Percentiles rank a stretch among this genome's conserved stretches.
Conservation (phyloP, 805 yeast species). For the Candida sphagnicola region DNA sequence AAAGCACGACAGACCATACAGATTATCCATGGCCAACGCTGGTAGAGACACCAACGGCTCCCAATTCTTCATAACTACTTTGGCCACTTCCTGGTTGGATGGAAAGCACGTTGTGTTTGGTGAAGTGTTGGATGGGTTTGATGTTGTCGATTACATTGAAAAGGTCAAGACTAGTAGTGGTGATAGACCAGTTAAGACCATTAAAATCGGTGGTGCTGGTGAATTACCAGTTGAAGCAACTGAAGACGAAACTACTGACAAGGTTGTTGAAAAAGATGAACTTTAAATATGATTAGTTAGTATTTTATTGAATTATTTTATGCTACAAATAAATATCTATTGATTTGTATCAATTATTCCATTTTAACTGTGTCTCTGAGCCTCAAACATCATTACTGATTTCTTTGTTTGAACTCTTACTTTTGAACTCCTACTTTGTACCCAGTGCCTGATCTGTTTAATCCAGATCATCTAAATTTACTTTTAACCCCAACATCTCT, state of each 20-base stretch:
- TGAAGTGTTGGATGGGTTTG: conserved; percentile 84
- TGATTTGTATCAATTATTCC: no score
- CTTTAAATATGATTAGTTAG: conserved; percentile 13
- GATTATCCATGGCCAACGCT: conserved; percentile 95
- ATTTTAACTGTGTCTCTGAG: no score
- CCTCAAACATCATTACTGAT: no score
- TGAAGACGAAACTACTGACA: conserved; percentile 11
- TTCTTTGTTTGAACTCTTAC: no score
- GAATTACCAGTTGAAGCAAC: conserved; percentile 44
- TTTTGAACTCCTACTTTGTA: no score
- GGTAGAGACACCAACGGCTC: conserved; percentile 98
- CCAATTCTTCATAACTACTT: conserved; percentile 95
- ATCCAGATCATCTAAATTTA: conserved; percentile 13
- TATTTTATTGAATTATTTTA: not conserved
- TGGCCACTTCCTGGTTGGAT: conserved; percentile 85
- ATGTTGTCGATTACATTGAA: conserved; percentile 74
- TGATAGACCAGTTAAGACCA: conserved; percentile 66
- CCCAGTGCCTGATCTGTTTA: not conserved
- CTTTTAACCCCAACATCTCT: conserved; percentile 29
- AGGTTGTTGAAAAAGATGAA: conserved; percentile 20
- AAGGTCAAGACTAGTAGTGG: conserved; percentile 57
- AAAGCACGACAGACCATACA: conserved; percentile 77
- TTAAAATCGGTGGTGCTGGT: conserved; percentile 70
- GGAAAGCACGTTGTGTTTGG: conserved; percentile 97
- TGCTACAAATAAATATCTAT: no score